Evolutionary conservation across 2,329 filamentous ascomycete genomes (phyloP), one percentile per base, ranked within the genome.

Genomic region (Teratosphaeriaceae sp.): DNA sequence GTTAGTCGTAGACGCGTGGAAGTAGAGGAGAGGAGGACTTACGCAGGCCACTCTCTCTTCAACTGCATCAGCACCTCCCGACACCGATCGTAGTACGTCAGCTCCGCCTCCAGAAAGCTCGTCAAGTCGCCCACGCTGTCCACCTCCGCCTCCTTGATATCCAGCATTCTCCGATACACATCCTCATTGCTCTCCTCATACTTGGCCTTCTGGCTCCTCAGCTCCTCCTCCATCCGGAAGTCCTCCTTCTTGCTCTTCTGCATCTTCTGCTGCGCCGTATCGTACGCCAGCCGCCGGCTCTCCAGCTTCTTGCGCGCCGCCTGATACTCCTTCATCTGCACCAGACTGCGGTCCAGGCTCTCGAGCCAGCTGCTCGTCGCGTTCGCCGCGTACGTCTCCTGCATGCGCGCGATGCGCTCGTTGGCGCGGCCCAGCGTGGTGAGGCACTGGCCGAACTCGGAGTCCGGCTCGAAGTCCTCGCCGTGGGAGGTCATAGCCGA

Each of bases 261-360:
- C 79, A 95, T 82, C 72, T 95, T 96, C 50, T 80, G 79, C 37
- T 88, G 80, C 48, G 85, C 89, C 24, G 90, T 84, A 63, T 97
- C 90, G 64, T 94, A 96, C 50, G 88, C 88, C 45, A 97, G 74
- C 47, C 90, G 80, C 45, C 90, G 82, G 58, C 74, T 85, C 63
- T 97, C 92, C 52, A 97, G 83, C 78, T 94, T 96, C 78, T 92
- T 96, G 60, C 90, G 84, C 39, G 90, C 80, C 52, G 78, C 74
- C 76, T 96, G 88, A 58, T 95, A 97, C 61, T 97, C 92, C 65
- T 94, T 96, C 87, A 97, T 90, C 75, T 95, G 92, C 26, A 87
- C 82, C 40, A 95, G 67, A 20, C 85, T 94, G 52, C 88, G 76
- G 64, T 97, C 90, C 18, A 95, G 72, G n/a, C 85, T 88, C 63